Base-by-base conservation (phyloP, 139 green algal species). In the Closterium sp. region DNA sequence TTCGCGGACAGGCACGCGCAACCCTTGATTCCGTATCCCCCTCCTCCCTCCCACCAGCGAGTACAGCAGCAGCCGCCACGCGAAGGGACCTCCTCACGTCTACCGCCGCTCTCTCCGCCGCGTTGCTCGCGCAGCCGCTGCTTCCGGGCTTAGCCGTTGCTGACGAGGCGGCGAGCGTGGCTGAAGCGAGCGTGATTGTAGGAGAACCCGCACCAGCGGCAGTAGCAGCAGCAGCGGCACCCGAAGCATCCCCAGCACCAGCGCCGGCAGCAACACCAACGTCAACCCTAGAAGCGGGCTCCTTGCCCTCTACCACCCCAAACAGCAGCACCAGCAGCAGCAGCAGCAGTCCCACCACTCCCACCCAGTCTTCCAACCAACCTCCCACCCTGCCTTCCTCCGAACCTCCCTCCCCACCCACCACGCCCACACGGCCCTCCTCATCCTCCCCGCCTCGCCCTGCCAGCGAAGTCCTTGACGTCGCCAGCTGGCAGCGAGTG, bases 401-500 rank as follows among this genome's bases (percentile, higher is more conserved):
- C 7, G 12, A 69, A 2, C 43, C 43, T 69, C 23, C 43, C n/a
- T n/a, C n/a, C n/a, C n/a, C 43, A 9, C 43, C 0, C 7, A 69
- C 12, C 43, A 69, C n/a, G n/a, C n/a, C n/a, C n/a, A n/a, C n/a
- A n/a, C n/a, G n/a, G n/a, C n/a, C n/a, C n/a, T n/a, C n/a, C n/a
- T n/a, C n/a, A 16, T 1, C 81, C 81, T 12, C 81, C 25, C 25
- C 81, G 21, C 81, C 21, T 33, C 81, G n/a, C 25, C 81, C 81
- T 9, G 81, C 81, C 81, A 86, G 81, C 81, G n/a, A 86, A 7
- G 81, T 86, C 36, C 33, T 87, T 0, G 76, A 92, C 30, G 89
- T 92, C 7, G 85, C 28, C 23, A 89, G 76, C 86, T 92, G 89
- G 89, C 84, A 76, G 83, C 76, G 89, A 23, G 43, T 89, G 84